A percentile compares a stretch with the other conserved stretches of the same genome.
Evolutionary conservation across 495 filamentous ascomycete genomes (phyloP).

Genomic region (Aspergillus bertholletiae): DNA sequence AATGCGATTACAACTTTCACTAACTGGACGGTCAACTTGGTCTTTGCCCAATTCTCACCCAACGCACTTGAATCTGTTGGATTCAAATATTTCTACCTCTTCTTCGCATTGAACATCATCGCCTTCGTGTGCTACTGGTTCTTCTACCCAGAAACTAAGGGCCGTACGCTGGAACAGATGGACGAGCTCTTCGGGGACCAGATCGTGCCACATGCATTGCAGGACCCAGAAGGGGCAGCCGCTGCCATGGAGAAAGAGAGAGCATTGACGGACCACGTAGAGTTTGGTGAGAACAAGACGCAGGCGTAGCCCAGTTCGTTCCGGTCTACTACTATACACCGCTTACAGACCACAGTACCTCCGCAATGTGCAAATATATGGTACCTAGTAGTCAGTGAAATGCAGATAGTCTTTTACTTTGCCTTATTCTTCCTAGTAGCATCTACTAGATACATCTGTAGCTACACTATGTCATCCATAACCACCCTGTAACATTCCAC

Average conservation of each 20-base stretch:
- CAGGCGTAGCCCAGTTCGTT: neutral
- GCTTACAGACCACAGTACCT: neutral
- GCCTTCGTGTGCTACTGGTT: slow-evolving; percentile 36
- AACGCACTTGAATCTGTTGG: slow-evolving; percentile 42
- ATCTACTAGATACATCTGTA: no score
- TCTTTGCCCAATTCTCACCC: slow-evolving; percentile 52
- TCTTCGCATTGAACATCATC: slow-evolving; percentile 43
- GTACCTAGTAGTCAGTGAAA: no score
- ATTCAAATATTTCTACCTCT: slow-evolving; percentile 49
- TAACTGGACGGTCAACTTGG: slow-evolving; percentile 48
- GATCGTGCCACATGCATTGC: slow-evolving; percentile 13
- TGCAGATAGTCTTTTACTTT: no score
- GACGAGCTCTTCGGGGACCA: slow-evolving; percentile 48
- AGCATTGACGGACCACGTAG: neutral
- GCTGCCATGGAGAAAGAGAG: slow-evolving; percentile 12
- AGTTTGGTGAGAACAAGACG: neutral
- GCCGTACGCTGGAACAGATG: slow-evolving; percentile 49
- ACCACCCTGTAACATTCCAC: neutral
- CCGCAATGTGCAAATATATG: neutral
- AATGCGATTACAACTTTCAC: slow-evolving; percentile 48
- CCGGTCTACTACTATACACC: neutral
- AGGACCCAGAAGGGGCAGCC: slow-evolving; percentile 10
- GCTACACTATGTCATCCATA: no score
- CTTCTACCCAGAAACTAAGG: slow-evolving; percentile 50
- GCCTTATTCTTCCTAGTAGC: no score